A percentile compares a stretch with the other conserved stretches of the same genome.
These are phyloP conservation scores for Pythium aquatile DNA, from an alignment of 352 stramenopile genomes.

Conservation along the genomic window DNA sequence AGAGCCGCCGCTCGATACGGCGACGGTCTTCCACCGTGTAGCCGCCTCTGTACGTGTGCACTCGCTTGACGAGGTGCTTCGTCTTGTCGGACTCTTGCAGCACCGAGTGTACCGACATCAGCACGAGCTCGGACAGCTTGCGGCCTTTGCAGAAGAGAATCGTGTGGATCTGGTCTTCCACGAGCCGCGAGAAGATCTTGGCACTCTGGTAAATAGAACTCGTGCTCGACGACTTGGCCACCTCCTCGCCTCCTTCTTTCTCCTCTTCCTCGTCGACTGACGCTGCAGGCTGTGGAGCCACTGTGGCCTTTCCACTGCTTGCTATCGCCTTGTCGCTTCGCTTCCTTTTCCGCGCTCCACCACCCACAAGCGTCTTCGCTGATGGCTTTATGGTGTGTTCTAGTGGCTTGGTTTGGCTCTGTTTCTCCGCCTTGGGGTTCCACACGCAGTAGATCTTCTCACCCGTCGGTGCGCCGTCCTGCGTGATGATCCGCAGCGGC, in stretches of 20 bases:
- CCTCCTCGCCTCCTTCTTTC: conserved; percentile 19
- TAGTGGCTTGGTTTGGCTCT: conserved; percentile 8
- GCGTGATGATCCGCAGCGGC: conserved; percentile 69
- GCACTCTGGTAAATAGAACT: conserved; percentile 91
- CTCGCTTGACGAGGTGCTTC: conserved; percentile 44
- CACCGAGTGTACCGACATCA: conserved; percentile 82
- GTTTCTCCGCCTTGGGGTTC: conserved; percentile 78
- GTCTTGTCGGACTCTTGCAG: conserved; percentile 45
- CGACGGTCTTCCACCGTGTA: conserved; percentile 92
- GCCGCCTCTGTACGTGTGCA: conserved; percentile 95
- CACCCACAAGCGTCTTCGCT: not conserved
- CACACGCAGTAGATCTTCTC: conserved; percentile 95
- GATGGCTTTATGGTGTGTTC: not conserved
- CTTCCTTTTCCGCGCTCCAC: not conserved
- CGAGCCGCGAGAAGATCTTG: conserved; percentile 89
- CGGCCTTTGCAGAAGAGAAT: conserved; percentile 95
- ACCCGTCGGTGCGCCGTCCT: conserved; percentile 88
- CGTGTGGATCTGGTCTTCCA: conserved; percentile 88
- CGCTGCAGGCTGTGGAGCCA: not conserved
- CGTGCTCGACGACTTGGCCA: conserved; percentile 26
- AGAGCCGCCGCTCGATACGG: conserved; percentile 94
- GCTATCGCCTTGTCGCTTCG: conserved; percentile 6
- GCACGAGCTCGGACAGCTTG: conserved; percentile 92
- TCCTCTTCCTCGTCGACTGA: conserved; percentile 24
- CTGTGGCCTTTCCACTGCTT: not conserved